These are phyloP conservation scores for Eragrostis curvula DNA, from an alignment of 176 grass and related monocot species.

Conservation along the genomic window DNA sequence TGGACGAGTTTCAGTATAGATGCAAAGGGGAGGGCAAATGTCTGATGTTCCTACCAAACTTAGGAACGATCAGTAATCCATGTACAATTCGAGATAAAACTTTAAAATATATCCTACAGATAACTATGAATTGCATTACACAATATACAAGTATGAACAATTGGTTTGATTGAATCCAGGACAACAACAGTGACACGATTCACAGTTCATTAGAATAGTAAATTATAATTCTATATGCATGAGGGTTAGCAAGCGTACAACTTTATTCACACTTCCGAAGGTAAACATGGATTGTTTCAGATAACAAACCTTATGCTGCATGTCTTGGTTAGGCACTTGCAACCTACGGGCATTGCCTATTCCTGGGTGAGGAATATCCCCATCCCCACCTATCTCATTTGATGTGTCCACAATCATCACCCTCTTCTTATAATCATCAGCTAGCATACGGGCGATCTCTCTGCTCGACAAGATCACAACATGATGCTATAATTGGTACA, in stretches of 20 bases:
- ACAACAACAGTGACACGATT: neutral
- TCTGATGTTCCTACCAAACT: neutral
- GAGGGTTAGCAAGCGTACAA: neutral
- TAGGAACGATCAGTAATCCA: neutral
- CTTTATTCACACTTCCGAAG: neutral
- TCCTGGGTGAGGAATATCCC: slow-evolving; percentile 86
- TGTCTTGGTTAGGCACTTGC: slow-evolving; percentile 82
- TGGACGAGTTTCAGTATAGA: neutral
- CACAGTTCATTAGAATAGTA: neutral
- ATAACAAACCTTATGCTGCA: slow-evolving; percentile 85
- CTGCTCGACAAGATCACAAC: slow-evolving; percentile 38
- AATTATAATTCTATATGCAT: neutral
- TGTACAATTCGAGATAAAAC: neutral
- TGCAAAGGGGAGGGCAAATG: neutral
- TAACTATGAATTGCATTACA: neutral
- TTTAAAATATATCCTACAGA: neutral
- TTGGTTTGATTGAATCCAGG: neutral
- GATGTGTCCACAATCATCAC: slow-evolving; percentile 97
- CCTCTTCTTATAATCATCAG: slow-evolving; percentile 84
- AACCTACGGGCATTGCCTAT: slow-evolving; percentile 86
- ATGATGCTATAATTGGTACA: neutral
- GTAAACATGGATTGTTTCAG: neutral
- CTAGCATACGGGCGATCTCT: slow-evolving; percentile 87
- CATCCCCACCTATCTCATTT: slow-evolving; percentile 96
- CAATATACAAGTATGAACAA: neutral